Base-by-base conservation (phyloP, 23 red algal species). In the Gracilaria gracilis region DNA sequence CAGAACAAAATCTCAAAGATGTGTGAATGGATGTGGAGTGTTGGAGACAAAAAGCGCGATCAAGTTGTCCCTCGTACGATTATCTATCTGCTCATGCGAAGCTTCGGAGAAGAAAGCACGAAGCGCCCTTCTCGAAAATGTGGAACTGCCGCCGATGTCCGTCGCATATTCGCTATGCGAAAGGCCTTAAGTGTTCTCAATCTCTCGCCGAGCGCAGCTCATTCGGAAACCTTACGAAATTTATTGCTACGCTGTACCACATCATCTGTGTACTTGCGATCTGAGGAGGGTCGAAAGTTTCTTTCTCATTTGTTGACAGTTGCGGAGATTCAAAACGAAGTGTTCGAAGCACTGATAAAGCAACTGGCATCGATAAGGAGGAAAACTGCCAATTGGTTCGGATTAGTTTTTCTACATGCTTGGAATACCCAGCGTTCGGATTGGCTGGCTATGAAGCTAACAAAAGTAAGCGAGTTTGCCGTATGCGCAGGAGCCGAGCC, bases 1-100 rank as follows among this genome's bases (percentile, higher is more conserved):
- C 85, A 77, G 20, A 89, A 89, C 39, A 29, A 65, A 38, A 79
- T 89, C 25, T 64, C 85, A 21, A 78, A 79, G 71, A 47, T 64
- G 5, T 89, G 85, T 49, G 85, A 89, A 67, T 89, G 85, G 85
- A 35, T 89, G 49, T 89, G 85, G 85, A 59, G 54, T 13, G 53
- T 54, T 17, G 48, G 33, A 40, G 85, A 89, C 35, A 40, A 67
- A 20, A 23, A 51, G 28, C 44, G 72, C 4, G 85, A 78, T 21
- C 47, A 61, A 33, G 54, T 78, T 49, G 55, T 89, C n/a, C 85
- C 85, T 35, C 71, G 71, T 24, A 89, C 85, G 31, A 57, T 89
- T 53, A 9, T 89, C 21, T 89, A 73, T n/a, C 54, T 89, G 1
- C 32, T 89, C 1, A 37, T 77, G 61, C 85, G 85, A 21, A 89